These are phyloP conservation scores for Linnemannia exigua DNA, from an alignment of 192 early-diverging fungal species.

Conservation along the genomic window DNA sequence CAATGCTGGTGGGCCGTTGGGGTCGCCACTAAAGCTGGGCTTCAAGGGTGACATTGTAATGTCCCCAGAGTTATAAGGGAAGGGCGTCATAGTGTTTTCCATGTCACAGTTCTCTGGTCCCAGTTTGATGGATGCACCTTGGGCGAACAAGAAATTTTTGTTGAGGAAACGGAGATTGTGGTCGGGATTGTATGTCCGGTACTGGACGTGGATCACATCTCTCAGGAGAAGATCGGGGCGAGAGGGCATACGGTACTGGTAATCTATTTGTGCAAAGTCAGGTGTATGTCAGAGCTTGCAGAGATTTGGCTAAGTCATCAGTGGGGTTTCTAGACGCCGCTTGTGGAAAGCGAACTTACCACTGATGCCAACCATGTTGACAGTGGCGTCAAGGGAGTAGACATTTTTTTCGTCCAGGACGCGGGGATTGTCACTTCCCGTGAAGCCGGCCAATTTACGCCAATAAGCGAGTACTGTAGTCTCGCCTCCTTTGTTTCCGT, in stretches of 20 bases:
- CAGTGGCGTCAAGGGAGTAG: conserved; percentile 22
- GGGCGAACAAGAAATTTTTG: conserved; percentile 15
- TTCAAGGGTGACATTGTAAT: not conserved
- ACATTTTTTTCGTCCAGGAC: conserved; percentile 8
- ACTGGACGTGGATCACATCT: conserved; percentile 61
- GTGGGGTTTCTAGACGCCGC: too few species aligned
- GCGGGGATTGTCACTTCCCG: not conserved
- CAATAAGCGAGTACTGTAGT: not conserved
- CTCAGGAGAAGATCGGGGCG: conserved; percentile 62
- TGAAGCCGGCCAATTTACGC: conserved; percentile 13
- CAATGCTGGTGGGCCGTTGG: conserved; percentile 2
- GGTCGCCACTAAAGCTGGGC: not conserved
- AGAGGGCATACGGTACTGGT: conserved; percentile 47
- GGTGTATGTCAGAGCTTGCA: not conserved
- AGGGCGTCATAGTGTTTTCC: too few species aligned
- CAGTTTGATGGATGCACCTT: not conserved
- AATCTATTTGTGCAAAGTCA: conserved; percentile 43
- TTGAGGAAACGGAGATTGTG: conserved; percentile 52
- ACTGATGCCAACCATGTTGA: not conserved
- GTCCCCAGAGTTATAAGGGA: not conserved
- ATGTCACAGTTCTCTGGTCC: not conserved
- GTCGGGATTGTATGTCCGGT: conserved; percentile 26
- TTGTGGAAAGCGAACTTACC: conserved; percentile 16
- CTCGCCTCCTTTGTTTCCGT: not conserved
- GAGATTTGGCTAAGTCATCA: not conserved